Base-by-base conservation (phyloP, 2,329 filamentous ascomycete genomes). In the Calonectria montana region DNA sequence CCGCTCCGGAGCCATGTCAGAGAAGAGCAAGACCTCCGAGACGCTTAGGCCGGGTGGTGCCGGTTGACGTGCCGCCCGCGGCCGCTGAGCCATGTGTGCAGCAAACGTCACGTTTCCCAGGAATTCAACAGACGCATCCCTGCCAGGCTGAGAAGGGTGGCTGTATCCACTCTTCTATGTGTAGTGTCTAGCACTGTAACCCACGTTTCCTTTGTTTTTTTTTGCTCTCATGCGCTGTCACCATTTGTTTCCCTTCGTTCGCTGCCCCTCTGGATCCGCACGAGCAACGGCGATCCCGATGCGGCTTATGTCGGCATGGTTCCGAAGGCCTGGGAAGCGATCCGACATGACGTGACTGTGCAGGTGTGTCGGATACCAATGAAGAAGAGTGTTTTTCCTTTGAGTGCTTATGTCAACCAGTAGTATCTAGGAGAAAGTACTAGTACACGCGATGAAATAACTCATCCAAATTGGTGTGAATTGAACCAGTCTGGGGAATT, bases 281-380 rank as follows among this genome's bases (percentile, higher is more conserved):
- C 70, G 72, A 76, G 70, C 70, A 74, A 76, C 76, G 76, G 76
- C 75, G 75, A 78, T 78, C 74, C 76, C 76, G 76, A 76, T 76
- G 73, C 72, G 74, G 72, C 50, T 57, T 68, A 41, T 67, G 23
- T 37, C 31, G 48, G 59, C 45, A 64, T 67, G 70, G 67, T 55
- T 50, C 31, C 47, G 67, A 55, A 31, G 65, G 18, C 21, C 50
- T 55, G 59, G 61, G 53, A 59, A 41, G 47, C 37, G 37, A 55
- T 23, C 31, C 31, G 27, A 67, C 50, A 43, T 37, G 53, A 59
- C 37, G 39, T 67, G 50, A 67, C 48, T n/a, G 27, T 39, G 27
- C n/a, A 55, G 43, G 21, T 6, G 27, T 15, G 21, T 35, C 18
- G 27, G 37, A 37, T 43, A 41, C 37, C 39, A 45, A 47, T 55